phyloP scores from a whole-genome alignment of 306 rosid genomes.

The Hylodesmum podocarpum region DNA sequence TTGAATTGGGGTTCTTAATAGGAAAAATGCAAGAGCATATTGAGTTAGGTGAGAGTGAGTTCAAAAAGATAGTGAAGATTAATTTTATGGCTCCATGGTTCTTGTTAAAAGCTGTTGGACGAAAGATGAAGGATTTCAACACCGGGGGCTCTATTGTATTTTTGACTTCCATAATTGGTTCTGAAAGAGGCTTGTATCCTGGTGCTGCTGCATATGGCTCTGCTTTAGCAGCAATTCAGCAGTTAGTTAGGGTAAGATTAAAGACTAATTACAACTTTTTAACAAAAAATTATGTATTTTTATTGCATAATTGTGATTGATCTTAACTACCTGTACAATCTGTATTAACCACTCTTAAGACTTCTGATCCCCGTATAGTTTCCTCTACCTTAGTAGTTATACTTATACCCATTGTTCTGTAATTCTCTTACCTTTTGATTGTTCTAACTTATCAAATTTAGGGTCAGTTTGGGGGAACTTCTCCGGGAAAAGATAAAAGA shows the following conservation, averaged over 20 bases:
- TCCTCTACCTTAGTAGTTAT: neutral
- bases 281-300: too few relatives aligned
- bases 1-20: conserved; percentile 39
- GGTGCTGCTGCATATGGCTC: conserved; percentile 81
- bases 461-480: too few relatives aligned
- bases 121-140: conserved; percentile 64
- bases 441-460: neutral
- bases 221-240: conserved; percentile 67
- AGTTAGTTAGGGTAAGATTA: conserved; percentile 67
- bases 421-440: neutral
- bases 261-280: neutral
- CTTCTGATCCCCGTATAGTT: neutral
- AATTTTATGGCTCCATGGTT: conserved; percentile 78
- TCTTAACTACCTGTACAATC: too few relatives aligned
- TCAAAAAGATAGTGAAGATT: conserved; percentile 59
- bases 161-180: conserved; percentile 62
- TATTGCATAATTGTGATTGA: neutral
- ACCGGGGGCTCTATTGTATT: conserved; percentile 80
- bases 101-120: conserved; percentile 72
- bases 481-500: too few relatives aligned
- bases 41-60: conserved; percentile 57
- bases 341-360: neutral
- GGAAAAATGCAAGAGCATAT: conserved; percentile 64
- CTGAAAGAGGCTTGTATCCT: conserved; percentile 72
- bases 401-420: neutral